Conservation (phyloP, 768 basidiomycete species). For the Trametes elegans region DNA sequence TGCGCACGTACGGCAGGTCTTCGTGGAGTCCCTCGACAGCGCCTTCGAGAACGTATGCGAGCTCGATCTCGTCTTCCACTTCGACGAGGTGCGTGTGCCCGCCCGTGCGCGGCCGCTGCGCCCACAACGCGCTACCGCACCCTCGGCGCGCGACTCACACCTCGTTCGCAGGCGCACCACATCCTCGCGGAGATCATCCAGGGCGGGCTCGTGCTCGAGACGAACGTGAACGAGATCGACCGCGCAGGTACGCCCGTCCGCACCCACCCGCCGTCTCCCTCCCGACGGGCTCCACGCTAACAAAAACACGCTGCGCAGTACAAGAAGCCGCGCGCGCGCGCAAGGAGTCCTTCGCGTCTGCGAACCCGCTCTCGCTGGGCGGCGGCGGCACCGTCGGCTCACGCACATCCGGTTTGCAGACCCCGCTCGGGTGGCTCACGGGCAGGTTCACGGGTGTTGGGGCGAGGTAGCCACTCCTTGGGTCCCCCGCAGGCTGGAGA, state of each 20-base stretch:
- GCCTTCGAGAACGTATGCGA: constrained; percentile 99
- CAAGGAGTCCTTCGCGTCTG: constrained; percentile 75
- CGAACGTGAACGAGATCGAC: constrained; percentile 85
- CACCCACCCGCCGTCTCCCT: neutral
- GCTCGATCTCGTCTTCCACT: constrained; percentile 96
- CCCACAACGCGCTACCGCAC: too few relatives aligned
- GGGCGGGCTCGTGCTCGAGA: constrained; percentile 94
- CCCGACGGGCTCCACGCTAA: neutral
- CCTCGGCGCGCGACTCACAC: too few relatives aligned
- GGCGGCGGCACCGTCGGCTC: constrained; percentile 48
- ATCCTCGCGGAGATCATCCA: constrained; percentile 96
- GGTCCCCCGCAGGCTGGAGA: constrained; percentile 25
- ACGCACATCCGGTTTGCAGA: constrained; percentile 57
- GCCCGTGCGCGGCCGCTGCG: too few relatives aligned
- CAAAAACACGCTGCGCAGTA: constrained; percentile 45
- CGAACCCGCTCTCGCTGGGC: constrained; percentile 80
- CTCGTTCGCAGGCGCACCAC: constrained; percentile 76
- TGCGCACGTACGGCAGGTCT: constrained; percentile 57
- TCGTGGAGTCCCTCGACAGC: constrained; percentile 94
- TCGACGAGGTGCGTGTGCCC: constrained; percentile 74
- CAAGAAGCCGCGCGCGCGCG: constrained; percentile 68
- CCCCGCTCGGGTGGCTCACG: constrained; percentile 79
- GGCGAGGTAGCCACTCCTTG: too few relatives aligned
- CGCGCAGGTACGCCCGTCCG: constrained; percentile 49
- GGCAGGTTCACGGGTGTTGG: constrained; percentile 68